Conservation (phyloP, 352 stramenopile genomes). For the Globisporangium camurandrum region DNA sequence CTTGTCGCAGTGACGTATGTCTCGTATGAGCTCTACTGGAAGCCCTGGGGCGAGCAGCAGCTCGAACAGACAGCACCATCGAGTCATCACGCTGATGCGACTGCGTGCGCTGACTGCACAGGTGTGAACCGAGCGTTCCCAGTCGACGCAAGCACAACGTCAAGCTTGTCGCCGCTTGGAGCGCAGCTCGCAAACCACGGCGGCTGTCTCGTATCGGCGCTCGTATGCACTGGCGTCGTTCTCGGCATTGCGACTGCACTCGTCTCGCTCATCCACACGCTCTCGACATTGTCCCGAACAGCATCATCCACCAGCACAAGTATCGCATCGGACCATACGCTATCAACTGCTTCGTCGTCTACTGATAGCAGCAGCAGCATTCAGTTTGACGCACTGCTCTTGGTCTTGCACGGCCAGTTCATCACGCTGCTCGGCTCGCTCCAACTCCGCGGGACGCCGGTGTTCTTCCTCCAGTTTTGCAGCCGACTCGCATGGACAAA, state of each 20-base stretch:
- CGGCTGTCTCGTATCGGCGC: slow-evolving; percentile 18
- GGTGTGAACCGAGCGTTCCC: slow-evolving; percentile 41
- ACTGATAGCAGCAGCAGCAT: slow-evolving; percentile 4
- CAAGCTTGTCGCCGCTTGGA: slow-evolving; percentile 29
- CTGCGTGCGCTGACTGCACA: slow-evolving; percentile 32
- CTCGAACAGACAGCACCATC: slow-evolving; percentile 8
- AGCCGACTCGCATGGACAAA: slow-evolving; percentile 49
- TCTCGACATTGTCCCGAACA: slow-evolving; percentile 9
- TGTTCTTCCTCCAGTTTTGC: slow-evolving; percentile 41
- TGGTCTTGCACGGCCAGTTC: slow-evolving; percentile 42
- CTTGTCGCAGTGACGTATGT: slow-evolving; percentile 31
- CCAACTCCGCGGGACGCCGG: slow-evolving; percentile 28
- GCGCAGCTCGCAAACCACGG: slow-evolving; percentile 35
- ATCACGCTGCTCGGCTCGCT: slow-evolving; percentile 35
- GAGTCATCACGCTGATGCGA: not conserved
- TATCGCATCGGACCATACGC: not conserved
- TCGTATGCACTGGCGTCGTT: slow-evolving; percentile 24
- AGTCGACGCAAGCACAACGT: slow-evolving; percentile 15
- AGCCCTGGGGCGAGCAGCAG: slow-evolving; percentile 36
- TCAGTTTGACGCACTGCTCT: slow-evolving; percentile 30
- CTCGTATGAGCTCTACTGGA: slow-evolving; percentile 35
- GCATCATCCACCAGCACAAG: not conserved
- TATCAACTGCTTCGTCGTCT: slow-evolving; percentile 10
- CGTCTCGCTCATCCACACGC: slow-evolving; percentile 9
- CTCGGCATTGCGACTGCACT: slow-evolving; percentile 19